Base-by-base conservation (phyloP, 148 eudicot genomes). In the Hydrangea macrophylla region DNA sequence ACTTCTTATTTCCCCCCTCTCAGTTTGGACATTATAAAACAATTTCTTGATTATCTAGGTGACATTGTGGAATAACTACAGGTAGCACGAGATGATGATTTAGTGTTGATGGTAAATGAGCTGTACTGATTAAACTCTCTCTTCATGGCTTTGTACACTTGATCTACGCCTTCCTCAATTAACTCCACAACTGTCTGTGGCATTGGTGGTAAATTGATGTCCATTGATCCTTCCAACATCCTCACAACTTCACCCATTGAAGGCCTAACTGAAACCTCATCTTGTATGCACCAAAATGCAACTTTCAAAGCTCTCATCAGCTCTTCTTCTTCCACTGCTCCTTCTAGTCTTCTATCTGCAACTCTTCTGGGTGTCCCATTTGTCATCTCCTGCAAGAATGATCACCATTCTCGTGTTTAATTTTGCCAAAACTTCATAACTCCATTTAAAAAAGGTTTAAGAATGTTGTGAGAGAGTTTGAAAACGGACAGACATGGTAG, bases 161-260 rank as follows among this genome's bases (percentile, higher is more conserved):
- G 81, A 53, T 87, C 97, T 63, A 94, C 68, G 0, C 98, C 98
- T 82, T 94, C 98, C 60, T 94, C 98, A 48, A 94, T 83, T 68
- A 94, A 71, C 78, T 94, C 98, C 66, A 80, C 59, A 23, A 94
- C 90, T 7, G 95, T 76, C 54, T 88, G 98, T 6, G 98, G 98
- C 84, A 94, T 94, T 59, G 88, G 86, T 54, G 98, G 97, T 75
- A 68, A 63, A 15, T 85, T 84, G 7, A 94, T 81, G 3, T 87
- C 88, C 6, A 76, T 83, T 20, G 93, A 81, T 59, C 90, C 97
- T 79, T 90, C 97, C 72, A 90, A 78, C 86, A 94, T 88, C 82
- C 81, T 88, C 64, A 94, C 96, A 20, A 94, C 92, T 68, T 94
- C 97, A 24, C 99, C 97, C 99, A 94, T 90, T 33, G 93, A 85